Evolutionary conservation across 2,329 filamentous ascomycete genomes (phyloP).

Genomic region (Coleophoma cylindrospora): DNA sequence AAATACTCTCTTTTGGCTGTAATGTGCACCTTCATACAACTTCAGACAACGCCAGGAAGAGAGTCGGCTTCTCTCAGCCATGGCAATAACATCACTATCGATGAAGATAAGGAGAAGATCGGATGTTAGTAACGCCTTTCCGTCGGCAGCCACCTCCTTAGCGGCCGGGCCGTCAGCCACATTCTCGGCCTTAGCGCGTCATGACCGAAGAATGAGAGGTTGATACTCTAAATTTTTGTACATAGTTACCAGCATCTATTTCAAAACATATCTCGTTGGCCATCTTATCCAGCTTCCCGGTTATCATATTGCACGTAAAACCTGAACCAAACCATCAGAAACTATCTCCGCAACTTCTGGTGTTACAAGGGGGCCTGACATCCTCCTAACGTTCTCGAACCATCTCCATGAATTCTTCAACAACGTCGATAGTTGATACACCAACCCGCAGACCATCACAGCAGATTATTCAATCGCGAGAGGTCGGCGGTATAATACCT

Average conservation of each 20-base stretch:
- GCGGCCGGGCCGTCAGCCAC: background rate
- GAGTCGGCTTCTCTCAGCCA: no score
- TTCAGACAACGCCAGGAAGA: no score
- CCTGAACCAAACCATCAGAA: background rate
- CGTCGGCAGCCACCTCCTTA: background rate
- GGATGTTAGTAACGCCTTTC: background rate
- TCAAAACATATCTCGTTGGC: background rate
- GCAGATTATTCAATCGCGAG: slow-evolving; percentile 51
- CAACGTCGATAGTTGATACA: slow-evolving; percentile 9
- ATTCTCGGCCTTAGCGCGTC: no score
- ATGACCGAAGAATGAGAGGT: no score
- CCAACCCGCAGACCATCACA: slow-evolving; percentile 8
- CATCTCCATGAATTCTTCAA: slow-evolving; percentile 23
- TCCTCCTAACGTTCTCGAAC: slow-evolving; percentile 7
- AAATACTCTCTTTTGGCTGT: no score
- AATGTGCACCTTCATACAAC: no score
- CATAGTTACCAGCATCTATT: background rate
- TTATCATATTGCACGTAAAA: background rate
- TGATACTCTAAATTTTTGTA: no score
- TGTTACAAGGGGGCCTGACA: slow-evolving; percentile 2
- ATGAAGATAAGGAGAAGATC: no score
- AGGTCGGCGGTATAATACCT: slow-evolving; percentile 52
- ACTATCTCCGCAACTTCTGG: background rate
- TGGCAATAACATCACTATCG: no score
- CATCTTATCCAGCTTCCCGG: background rate